These are phyloP conservation scores for Oehlia diaphana DNA, from an alignment of 192 early-diverging fungal species.

Conservation along the genomic window DNA sequence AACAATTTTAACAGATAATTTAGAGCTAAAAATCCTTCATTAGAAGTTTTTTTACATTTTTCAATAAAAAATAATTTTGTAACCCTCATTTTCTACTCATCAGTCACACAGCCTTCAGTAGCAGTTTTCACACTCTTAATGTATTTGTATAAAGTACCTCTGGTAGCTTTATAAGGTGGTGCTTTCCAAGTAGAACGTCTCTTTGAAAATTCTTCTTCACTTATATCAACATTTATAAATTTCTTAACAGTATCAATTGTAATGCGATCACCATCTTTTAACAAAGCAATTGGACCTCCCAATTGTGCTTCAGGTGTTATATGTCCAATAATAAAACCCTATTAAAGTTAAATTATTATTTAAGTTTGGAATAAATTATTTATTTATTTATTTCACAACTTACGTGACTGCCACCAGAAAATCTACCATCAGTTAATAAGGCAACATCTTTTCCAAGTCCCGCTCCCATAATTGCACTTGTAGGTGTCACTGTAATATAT, in stretches of 20 bases:
- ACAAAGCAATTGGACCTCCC: constrained; percentile 93
- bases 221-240: constrained; percentile 74
- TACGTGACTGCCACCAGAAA: constrained; percentile 96
- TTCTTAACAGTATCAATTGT: constrained; percentile 84
- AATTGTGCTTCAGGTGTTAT: constrained; percentile 97
- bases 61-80: no score
- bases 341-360: neutral
- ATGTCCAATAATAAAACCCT: constrained; percentile 99
- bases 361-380: neutral
- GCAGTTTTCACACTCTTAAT: constrained; percentile 84
- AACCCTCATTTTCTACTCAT: constrained; percentile 49
- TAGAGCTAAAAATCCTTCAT: no score
- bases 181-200: constrained; percentile 73
- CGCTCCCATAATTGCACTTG: constrained; percentile 98
- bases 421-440: constrained; percentile 96
- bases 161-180: constrained; percentile 85
- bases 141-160: constrained; percentile 92
- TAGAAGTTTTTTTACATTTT: no score
- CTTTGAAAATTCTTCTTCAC: constrained; percentile 73
- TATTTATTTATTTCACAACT: constrained; percentile 22
- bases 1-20: no score
- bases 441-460: constrained; percentile 98
- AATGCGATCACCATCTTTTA: constrained; percentile 88
- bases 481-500: constrained; percentile 74
- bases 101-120: constrained; percentile 83